Base-by-base conservation (phyloP, 371 early-diverging fungal species). In the Gilbertella persicaria region DNA sequence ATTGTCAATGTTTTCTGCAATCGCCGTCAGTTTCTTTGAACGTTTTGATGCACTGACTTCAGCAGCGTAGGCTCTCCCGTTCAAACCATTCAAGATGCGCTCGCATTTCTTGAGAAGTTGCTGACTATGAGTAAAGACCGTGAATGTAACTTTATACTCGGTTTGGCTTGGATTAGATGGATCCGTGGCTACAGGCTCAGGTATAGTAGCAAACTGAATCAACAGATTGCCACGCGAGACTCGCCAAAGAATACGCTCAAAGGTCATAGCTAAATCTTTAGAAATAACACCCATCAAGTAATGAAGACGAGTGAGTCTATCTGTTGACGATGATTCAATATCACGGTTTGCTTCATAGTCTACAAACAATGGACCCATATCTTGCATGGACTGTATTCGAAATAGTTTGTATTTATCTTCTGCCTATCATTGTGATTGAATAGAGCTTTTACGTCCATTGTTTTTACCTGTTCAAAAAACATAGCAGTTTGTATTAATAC, bases 221-320 rank as follows among this genome's bases (percentile, higher is more conserved):
- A 85, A 95, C 55, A 98, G 71, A 73, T 98, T 97, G 33, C 99
- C 99, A 51, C 99, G 92, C 52, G 97, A 84, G 12, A 93, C 88
- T 38, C 97, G 87, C 93, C 96, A 97, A 37, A 98, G 85, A 45
- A 98, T 90, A 53, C 96, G 88, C 73, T 98, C 96, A 65, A 98
- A 95, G 10, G 90, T 92, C 25, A 81, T 83, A 73, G 96, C 89
- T 47, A 88, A 85, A 26, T 63, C 60, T 54, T 96, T 87, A 1
- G 90, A 69, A 53, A 98, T 93, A 25, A 95, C 96, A 43, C 98
- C 98, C 9, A 96, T 88, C 30, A 98, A 91, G 58, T 86, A 83
- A n/a, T 85, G 80, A 19, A 85, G 61, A 65, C 75, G 77, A 52
- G n/a, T n/a, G n/a, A n/a, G n/a, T n/a, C n/a, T n/a, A n/a, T n/a